phyloP scores from a whole-genome alignment of 306 rosid species.

The Prosopis cineraria region DNA sequence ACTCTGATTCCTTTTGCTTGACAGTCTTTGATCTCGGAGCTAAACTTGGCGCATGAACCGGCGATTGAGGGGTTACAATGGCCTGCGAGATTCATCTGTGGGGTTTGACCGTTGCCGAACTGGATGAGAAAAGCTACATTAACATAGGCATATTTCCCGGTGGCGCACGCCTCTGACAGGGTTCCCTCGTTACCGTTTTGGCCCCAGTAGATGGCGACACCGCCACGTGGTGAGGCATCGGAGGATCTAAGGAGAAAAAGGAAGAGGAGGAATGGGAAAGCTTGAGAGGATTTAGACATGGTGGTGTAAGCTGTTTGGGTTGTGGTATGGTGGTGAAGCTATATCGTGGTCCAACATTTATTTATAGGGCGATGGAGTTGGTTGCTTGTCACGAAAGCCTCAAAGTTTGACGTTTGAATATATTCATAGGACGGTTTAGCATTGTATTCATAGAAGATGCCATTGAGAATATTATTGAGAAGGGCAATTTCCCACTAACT shows the following conservation, averaged over 20 bases:
- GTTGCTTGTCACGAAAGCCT: background rate
- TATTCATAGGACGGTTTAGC: background rate
- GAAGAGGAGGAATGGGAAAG: conserved; percentile 17
- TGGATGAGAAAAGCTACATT: conserved; percentile 51
- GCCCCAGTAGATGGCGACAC: conserved; percentile 80
- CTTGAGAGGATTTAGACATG: conserved; percentile 34
- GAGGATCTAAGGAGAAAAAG: conserved; percentile 31
- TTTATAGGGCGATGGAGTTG: background rate
- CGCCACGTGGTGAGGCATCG: conserved; percentile 33
- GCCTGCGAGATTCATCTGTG: conserved; percentile 63
- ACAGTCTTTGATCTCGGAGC: conserved; percentile 49
- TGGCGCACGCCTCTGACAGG: conserved; percentile 64
- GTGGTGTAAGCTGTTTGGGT: background rate
- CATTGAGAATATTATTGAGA: background rate
- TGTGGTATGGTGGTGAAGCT: background rate
- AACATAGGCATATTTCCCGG: conserved; percentile 51
- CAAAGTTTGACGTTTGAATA: conserved; percentile 1
- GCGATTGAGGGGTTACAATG: conserved; percentile 60
- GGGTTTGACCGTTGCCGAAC: conserved; percentile 54
- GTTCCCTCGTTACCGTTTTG: conserved; percentile 70
- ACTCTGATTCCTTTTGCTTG: conserved; percentile 65
- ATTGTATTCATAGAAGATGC: background rate
- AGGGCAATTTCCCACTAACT: too few species aligned
- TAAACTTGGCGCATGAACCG: conserved; percentile 46
- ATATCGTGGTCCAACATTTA: background rate